Conservation (phyloP, 257 asterid species). For the Petunia axillaris region DNA sequence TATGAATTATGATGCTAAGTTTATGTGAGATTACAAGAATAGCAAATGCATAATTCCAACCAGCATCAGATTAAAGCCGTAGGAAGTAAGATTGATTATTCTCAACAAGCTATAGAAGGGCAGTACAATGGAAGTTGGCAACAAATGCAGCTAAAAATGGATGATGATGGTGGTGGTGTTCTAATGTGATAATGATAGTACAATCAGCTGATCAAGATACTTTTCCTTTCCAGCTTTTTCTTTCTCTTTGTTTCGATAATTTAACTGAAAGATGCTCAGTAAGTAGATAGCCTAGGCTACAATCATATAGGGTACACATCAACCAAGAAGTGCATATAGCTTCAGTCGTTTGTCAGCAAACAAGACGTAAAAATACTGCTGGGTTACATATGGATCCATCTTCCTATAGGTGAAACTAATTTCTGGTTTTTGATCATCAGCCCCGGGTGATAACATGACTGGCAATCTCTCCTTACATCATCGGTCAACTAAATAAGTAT, state of each 20-base stretch:
- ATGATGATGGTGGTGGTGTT: background rate
- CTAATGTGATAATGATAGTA: background rate
- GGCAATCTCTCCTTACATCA: background rate
- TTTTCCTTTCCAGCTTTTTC: background rate
- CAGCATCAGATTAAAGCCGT: constrained; percentile 11
- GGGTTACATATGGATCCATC: constrained; percentile 17
- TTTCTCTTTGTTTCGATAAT: background rate
- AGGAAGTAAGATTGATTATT: constrained; percentile 1
- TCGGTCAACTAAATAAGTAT: background rate
- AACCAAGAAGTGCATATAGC: background rate
- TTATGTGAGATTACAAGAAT: constrained; percentile 11
- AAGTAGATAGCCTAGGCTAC: constrained; percentile 2
- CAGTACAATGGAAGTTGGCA: constrained; percentile 14
- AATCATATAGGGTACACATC: constrained; percentile 20
- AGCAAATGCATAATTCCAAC: constrained; percentile 1
- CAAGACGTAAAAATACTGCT: background rate
- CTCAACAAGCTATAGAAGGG: background rate
- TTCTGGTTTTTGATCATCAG: background rate
- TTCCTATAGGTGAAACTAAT: constrained; percentile 10
- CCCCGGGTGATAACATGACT: background rate
- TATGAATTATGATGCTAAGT: background rate
- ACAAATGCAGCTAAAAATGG: background rate
- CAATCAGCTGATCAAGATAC: background rate
- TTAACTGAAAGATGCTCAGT: background rate
- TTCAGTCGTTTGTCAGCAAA: background rate